Evolutionary conservation across 2,329 filamentous ascomycete species (phyloP), one percentile per base, ranked within the genome.

Genomic region (Verticillium dahliae): DNA sequence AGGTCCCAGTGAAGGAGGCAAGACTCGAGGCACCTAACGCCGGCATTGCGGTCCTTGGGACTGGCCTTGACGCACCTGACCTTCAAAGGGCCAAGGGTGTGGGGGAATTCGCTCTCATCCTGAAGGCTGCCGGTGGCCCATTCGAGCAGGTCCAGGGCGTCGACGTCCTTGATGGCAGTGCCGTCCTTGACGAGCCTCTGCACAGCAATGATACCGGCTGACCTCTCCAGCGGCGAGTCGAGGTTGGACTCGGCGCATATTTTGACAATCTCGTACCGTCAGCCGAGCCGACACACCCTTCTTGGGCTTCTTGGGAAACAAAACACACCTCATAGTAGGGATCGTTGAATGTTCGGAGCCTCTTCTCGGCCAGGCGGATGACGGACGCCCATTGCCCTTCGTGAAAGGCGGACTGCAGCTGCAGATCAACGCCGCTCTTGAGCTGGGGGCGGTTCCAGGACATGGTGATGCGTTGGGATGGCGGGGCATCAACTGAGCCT

Each of bases 1-100:
- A 85, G 75, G 65, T 87, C 84, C 76, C 81, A 84, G 59, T 82
- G 75, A 63, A 80, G 71, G 60, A 86, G 67, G 65, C 84, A 86
- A 9, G 80, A 77, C 65, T 82, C 77, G 55, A 86, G 72, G 62
- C 80, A 85, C 54, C 74, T 74, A 9, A 75, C 72, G 5, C 72
- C 77, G 18, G 69, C 68, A 35, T 67, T 69, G 63, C 75, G 79
- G 62, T 80, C 77, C 66, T 78, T 80, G 11, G 82, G 78, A n/a
- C 77, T 72, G 9, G 80, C 79, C 70, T 86, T 86, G 57, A 80
- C 83, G 56, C 82, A 76, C 37, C 80, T 76, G 11, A 75, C 73
- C 27, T 81, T 76, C 62, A 87, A 73, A 2, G 76, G 71, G 0
- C 84, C 84, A 7, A 86, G 71, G 0, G 78, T 81, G 60, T 77